phyloP scores from a whole-genome alignment of 306 rosid species.

The Elaeagnus macrophylla region DNA sequence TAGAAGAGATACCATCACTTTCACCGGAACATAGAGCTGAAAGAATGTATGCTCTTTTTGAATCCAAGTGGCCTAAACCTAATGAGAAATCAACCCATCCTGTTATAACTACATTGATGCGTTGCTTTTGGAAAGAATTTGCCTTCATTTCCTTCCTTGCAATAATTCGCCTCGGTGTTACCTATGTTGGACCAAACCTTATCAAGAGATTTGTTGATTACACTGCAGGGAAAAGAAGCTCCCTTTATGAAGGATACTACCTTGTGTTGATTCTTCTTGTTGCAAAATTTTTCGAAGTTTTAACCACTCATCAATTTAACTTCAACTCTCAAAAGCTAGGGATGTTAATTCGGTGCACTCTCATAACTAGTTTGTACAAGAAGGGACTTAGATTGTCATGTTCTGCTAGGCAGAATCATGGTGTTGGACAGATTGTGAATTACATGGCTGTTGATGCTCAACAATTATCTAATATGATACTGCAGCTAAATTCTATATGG shows the following conservation, averaged over 20 bases:
- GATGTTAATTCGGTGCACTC: conserved; percentile 76
- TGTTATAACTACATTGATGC: conserved; percentile 58
- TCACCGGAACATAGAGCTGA: conserved; percentile 70
- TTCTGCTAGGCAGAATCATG: conserved; percentile 79
- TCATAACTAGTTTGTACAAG: conserved; percentile 72
- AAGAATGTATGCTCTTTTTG: conserved; percentile 52
- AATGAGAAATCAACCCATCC: conserved; percentile 59
- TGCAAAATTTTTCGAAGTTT: conserved; percentile 67
- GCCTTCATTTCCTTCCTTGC: conserved; percentile 78
- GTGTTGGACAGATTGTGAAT: conserved; percentile 87
- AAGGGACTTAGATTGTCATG: conserved; percentile 73
- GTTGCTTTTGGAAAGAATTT: conserved; percentile 70
- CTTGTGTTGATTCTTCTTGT: conserved; percentile 52
- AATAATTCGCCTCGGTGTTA: conserved; percentile 45
- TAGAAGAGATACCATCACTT: conserved; percentile 64
- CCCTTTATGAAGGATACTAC: conserved; percentile 74
- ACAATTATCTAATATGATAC: conserved; percentile 91
- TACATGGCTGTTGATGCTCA: conserved; percentile 95
- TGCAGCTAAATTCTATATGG: conserved; percentile 77
- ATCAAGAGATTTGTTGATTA: conserved; percentile 68
- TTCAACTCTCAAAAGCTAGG: conserved; percentile 86
- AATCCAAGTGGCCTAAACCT: conserved; percentile 72
- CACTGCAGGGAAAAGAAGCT: conserved; percentile 72
- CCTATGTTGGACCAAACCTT: conserved; percentile 72
- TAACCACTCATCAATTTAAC: conserved; percentile 73